Base-by-base conservation (phyloP, 129 eudicot species). In the Glebionis coronaria region DNA sequence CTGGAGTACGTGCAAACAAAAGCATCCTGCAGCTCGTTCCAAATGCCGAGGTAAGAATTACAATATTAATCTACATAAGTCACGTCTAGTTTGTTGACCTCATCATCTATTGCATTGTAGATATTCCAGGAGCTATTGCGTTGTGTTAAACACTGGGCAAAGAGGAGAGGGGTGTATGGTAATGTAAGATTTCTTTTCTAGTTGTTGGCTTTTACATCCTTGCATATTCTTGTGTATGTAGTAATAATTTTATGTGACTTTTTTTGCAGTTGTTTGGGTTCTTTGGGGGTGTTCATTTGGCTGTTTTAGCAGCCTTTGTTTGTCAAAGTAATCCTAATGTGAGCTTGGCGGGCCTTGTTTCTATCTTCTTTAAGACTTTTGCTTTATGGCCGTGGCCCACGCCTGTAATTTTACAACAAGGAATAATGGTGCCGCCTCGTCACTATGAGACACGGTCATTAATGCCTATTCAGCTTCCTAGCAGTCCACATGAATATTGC, bases 311-410 rank as follows among this genome's bases (percentile, higher is more conserved):
- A 19, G 91, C 95, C 44, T 73, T 80, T 58, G 31, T 84, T 63
- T 84, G 88, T 52, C 79, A 56, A 71, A 80, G 78, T 68, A 68
- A 80, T 47, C 88, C 83, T 44, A 61, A 56, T 72, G 78, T 73
- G 9, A 73, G 75, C 23, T 80, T 88, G 73, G 71, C 51, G 68
- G 69, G 27, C 47, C 70, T 85, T 42, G 13, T 84, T 18, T 63
- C 75, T 29, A 70, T 68, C 40, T 88, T 88, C 76, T 85, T 84
- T 45, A 53, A 78, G 78, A 85, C 84, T 14, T 88, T 82, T 76
- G 86, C 81, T 62, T 69, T 70, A 44, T 88, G 91, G 95, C 73
- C 84, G 29, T 84, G 95, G 91, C 95, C 91, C 23, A 82, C 73
- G n/a, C 88, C 95, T 9, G 91, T 88, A 44, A 60, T 51, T 46